phyloP scores from a whole-genome alignment of 768 basidiomycete genomes.

The Pleurotus tuber-regium region DNA sequence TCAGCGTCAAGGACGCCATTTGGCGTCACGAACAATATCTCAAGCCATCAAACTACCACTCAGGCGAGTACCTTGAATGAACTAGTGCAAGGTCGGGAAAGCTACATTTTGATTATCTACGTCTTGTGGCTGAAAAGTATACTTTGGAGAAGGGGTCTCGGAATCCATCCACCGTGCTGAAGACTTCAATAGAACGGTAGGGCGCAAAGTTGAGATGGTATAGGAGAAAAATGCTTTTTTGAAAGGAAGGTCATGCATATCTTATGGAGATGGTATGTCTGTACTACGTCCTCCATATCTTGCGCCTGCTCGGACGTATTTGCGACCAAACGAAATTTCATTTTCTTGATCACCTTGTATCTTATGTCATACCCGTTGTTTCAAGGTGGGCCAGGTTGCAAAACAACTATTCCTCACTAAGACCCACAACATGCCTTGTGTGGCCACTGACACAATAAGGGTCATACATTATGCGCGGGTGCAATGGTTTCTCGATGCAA shows the following conservation, averaged over 20 bases:
- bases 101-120: constrained; percentile 31
- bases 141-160: constrained; percentile 86
- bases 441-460: no score
- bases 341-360: no score
- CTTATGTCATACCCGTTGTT: no score
- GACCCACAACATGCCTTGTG: no score
- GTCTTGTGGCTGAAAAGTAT: constrained; percentile 91
- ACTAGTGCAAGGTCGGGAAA: constrained; percentile 19
- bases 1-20: constrained; percentile 46
- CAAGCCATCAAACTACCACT: constrained; percentile 11
- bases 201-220: constrained; percentile 53
- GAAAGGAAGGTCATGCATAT: constrained; percentile 67
- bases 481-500: no score
- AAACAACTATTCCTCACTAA: no score
- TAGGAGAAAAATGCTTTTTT: constrained; percentile 66
- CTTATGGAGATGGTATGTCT: constrained; percentile 39
- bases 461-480: no score
- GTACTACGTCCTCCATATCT: no score
- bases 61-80: constrained; percentile 27
- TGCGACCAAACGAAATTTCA: no score
- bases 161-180: constrained; percentile 67
- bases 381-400: no score
- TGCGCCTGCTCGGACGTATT: no score
- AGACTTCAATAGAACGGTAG: constrained; percentile 31
- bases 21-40: background rate